These are phyloP conservation scores for Coccomyxa sp. DNA, from an alignment of 139 green algal species.

Conservation along the genomic window DNA sequence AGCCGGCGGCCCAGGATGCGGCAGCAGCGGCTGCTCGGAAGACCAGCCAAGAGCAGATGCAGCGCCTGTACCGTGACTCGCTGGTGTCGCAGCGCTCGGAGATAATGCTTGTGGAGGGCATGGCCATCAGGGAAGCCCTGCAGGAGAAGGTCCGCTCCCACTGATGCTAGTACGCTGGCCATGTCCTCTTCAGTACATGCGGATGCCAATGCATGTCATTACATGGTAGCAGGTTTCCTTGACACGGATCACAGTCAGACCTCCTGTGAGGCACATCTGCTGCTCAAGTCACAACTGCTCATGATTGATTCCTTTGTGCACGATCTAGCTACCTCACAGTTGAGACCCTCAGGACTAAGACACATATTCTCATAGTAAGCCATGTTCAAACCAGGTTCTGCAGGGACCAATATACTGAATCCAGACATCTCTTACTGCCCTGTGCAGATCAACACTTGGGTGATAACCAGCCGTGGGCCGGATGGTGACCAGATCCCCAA, in stretches of 20 bases:
- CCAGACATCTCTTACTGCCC: too few species aligned
- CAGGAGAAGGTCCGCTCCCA: conserved; percentile 66
- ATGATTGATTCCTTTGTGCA: too few species aligned
- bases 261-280: too few species aligned
- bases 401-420: too few species aligned
- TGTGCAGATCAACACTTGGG: conserved; percentile 80
- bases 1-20: not conserved
- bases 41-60: not conserved
- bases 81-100: conserved; percentile 61
- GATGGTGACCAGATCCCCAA: conserved; percentile 76
- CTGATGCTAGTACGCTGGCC: not conserved
- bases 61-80: too few species aligned
- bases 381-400: too few species aligned
- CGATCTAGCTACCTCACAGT: too few species aligned
- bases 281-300: too few species aligned
- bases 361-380: too few species aligned
- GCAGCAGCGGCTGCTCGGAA: not conserved
- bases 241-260: too few species aligned
- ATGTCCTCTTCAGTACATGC: not conserved
- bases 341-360: too few species aligned
- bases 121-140: conserved; percentile 83
- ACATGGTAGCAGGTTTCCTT: too few species aligned
- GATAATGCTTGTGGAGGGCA: conserved; percentile 65
- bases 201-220: not conserved
- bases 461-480: conserved; percentile 73